Percentiles rank a stretch among this genome's conserved stretches.
Conservation (phyloP, 495 filamentous ascomycete species). For the Lichenothelia convexa region DNA sequence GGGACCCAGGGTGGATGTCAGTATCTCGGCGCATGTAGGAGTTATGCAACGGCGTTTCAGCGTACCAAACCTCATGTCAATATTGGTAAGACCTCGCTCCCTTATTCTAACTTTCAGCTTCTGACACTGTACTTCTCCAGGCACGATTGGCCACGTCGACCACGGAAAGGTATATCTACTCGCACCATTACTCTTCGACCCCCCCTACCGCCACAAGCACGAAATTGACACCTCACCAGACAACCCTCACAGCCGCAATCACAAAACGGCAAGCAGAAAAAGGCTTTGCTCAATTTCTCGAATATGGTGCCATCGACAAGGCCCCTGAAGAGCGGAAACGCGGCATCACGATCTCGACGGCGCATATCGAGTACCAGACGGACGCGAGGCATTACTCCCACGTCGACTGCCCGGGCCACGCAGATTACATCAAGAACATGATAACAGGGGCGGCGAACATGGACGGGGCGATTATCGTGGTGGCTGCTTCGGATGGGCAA, state of each 20-base stretch:
- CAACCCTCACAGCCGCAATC: conserved; percentile 92
- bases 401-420: conserved; percentile 98
- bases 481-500: conserved; percentile 95
- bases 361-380: conserved; percentile 95
- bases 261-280: conserved; percentile 92
- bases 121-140: conserved; percentile 21
- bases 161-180: conserved; percentile 68
- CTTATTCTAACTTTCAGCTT: background rate
- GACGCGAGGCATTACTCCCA: conserved; percentile 89
- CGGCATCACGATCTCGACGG: conserved; percentile 97
- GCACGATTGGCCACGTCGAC: conserved; percentile 98
- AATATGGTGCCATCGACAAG: conserved; percentile 96
- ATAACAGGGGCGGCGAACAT: conserved; percentile 94
- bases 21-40: conserved; percentile 48
- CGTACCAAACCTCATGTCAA: conserved; percentile 95
- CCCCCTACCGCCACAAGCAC: conserved; percentile 1
- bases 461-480: conserved; percentile 96
- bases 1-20: conserved; percentile 32
- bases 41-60: conserved; percentile 56
- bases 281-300: conserved; percentile 81
- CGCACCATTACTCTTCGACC: background rate
- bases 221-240: conserved; percentile 34
- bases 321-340: conserved; percentile 97
- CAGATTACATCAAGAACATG: conserved; percentile 99
- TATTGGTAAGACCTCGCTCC: conserved; percentile 44